Percentiles rank a stretch among this genome's conserved stretches.
phyloP scores from a whole-genome alignment of 805 yeast genomes.

The Spathaspora sp. region DNA sequence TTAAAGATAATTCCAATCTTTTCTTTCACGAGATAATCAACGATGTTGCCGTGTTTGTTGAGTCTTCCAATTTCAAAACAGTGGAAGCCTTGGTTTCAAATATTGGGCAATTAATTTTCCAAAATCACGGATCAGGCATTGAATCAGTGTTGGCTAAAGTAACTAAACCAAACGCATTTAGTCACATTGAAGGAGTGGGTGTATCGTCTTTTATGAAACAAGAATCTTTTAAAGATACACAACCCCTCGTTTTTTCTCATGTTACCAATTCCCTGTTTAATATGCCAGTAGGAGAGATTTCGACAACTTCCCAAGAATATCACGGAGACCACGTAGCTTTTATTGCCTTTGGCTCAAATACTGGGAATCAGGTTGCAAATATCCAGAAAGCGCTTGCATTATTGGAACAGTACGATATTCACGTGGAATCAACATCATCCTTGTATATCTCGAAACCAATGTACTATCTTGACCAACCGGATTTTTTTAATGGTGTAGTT shows the following conservation, averaged over 20 bases:
- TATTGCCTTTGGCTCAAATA: slow-evolving; percentile 87
- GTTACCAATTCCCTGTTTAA: slow-evolving; percentile 19
- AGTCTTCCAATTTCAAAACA: slow-evolving; percentile 77
- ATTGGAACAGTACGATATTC: slow-evolving; percentile 38
- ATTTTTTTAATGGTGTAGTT: slow-evolving; percentile 81
- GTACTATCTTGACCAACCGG: slow-evolving; percentile 78
- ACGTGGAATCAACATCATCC: slow-evolving; percentile 63
- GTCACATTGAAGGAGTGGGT: slow-evolving; percentile 86
- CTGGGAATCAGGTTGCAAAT: slow-evolving; percentile 66
- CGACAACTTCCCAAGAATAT: background rate
- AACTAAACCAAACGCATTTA: slow-evolving; percentile 84
- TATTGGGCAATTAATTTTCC: slow-evolving; percentile 57
- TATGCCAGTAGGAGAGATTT: slow-evolving; percentile 24
- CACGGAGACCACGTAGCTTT: slow-evolving; percentile 49
- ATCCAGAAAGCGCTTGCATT: slow-evolving; percentile 53
- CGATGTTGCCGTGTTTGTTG: slow-evolving; percentile 58
- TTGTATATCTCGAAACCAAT: slow-evolving; percentile 88
- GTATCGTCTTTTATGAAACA: slow-evolving; percentile 59
- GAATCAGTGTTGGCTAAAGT: slow-evolving; percentile 54
- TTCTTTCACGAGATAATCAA: slow-evolving; percentile 43
- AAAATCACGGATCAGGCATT: slow-evolving; percentile 31
- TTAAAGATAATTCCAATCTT: slow-evolving; percentile 25
- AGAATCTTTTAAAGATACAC: slow-evolving; percentile 31
- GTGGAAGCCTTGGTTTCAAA: slow-evolving; percentile 86
- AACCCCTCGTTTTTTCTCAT: slow-evolving; percentile 12